These are phyloP conservation scores for Fusarium annulatum DNA, from an alignment of 2,329 filamentous ascomycete genomes.

Conservation along the genomic window DNA sequence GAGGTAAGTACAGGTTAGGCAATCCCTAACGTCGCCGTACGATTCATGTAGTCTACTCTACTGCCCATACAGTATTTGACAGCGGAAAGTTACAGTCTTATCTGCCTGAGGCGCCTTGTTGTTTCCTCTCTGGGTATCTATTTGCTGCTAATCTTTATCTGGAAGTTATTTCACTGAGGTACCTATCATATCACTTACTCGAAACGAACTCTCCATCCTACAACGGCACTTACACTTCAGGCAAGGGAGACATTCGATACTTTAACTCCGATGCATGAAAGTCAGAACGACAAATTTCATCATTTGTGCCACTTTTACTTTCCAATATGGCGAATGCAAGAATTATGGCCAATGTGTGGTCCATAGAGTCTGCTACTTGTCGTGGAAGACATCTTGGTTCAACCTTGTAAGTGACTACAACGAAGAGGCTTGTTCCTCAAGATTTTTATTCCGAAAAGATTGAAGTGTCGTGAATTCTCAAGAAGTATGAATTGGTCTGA, in stretches of 20 bases:
- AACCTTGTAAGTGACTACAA: not conserved
- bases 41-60: not conserved
- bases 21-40: not conserved
- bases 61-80: not conserved
- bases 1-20: not conserved
- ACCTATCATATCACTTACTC: not conserved
- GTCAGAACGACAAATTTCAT: not conserved
- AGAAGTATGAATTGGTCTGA: not conserved
- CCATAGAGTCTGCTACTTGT: not conserved
- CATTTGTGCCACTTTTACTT: not conserved
- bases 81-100: not conserved
- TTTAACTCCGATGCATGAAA: not conserved
- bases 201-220: not conserved
- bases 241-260: not conserved
- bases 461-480: not conserved
- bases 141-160: constrained; percentile 94
- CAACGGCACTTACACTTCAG: not conserved
- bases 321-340: accelerated
- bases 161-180: constrained; percentile 62
- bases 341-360: too few species aligned
- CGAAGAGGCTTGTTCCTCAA: not conserved
- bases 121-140: constrained; percentile 55
- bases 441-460: too few species aligned
- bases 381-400: not conserved
- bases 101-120: not conserved